phyloP scores from a whole-genome alignment of 768 basidiomycete species.

The Naganishia friedmannii region DNA sequence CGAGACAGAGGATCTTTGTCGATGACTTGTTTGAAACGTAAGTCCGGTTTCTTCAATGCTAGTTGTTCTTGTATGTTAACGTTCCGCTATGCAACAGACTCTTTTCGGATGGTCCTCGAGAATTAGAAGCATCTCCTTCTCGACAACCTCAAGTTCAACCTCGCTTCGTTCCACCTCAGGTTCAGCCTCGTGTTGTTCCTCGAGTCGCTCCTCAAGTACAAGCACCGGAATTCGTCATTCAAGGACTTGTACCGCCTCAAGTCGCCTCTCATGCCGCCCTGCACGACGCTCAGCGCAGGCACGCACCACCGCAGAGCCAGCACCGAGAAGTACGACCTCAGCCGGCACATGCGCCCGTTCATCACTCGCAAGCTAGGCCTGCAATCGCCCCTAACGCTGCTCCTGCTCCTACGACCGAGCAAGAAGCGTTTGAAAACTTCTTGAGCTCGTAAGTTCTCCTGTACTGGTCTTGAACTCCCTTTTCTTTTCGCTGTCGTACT shows the following conservation, averaged over 20 bases:
- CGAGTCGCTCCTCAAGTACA: constrained; percentile 2
- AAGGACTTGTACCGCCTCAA: neutral
- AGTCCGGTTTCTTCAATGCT: neutral
- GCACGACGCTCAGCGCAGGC: neutral
- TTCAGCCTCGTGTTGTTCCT: neutral
- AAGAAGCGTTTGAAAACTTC: constrained; percentile 17
- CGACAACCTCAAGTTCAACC: constrained; percentile 2
- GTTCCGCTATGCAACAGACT: neutral
- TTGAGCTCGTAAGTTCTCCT: neutral
- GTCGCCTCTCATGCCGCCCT: neutral
- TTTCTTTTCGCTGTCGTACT: neutral
- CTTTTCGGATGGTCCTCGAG: neutral
- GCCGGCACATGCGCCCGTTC: neutral
- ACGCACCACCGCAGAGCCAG: neutral
- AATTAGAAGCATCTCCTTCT: neutral
- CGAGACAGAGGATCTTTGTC: constrained; percentile 23
- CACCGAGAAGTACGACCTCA: neutral
- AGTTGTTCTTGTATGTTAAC: neutral
- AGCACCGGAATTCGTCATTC: neutral
- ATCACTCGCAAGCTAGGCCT: neutral
- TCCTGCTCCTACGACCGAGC: neutral
- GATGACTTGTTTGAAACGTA: constrained; percentile 14
- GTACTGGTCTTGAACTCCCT: too few species aligned
- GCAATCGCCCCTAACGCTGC: neutral
- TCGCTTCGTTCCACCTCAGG: neutral